Base-by-base conservation (phyloP, 148 eudicot species). In the Rhododendron henanense region DNA sequence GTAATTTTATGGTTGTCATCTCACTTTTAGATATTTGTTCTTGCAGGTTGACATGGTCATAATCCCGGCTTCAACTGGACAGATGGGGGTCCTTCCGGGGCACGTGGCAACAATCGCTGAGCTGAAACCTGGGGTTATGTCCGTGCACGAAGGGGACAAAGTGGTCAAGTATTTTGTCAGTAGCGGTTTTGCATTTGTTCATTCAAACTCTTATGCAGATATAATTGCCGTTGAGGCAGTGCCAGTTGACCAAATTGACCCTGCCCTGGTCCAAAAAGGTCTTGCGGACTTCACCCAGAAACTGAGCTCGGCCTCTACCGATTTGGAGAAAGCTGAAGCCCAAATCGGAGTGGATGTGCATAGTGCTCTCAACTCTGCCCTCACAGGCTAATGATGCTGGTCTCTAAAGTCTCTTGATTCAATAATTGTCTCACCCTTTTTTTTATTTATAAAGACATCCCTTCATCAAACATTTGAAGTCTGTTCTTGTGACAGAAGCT, bases 261-360 rank as follows among this genome's bases (percentile, higher is more conserved):
- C 93, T 6, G 89, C 90, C 3, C 89, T 88, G 84, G 95, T 93
- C 44, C 94, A 94, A 85, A 94, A 93, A 88, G 93, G 93, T 78
- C 92, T 94, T 45, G 91, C 93, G 0, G 98, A 93, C 74, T 93
- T 90, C 89, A 93, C 92, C 57, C 98, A 93, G 91, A 95, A 94
- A 85, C 92, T 93, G 87, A 90, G 83, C 87, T 88, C 93, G 6
- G 96, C 98, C 23, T 84, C 94, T 31, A 92, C 95, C 41, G 98
- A 94, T 84, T 74, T 93, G 90, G 98, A 95, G 90, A 94, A 92
- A 91, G 96, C 96, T 69, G 96, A 95, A 93, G 94, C 96, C 78
- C 98, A 93, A 83, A 93, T 94, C 61, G 98, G 94, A 45, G 90
- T 95, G 16, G 94, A 95, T 82, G 93, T 93, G 83, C 92, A 92